Conservation (phyloP, 305 asterid genomes). For the Andrographis paniculata region DNA sequence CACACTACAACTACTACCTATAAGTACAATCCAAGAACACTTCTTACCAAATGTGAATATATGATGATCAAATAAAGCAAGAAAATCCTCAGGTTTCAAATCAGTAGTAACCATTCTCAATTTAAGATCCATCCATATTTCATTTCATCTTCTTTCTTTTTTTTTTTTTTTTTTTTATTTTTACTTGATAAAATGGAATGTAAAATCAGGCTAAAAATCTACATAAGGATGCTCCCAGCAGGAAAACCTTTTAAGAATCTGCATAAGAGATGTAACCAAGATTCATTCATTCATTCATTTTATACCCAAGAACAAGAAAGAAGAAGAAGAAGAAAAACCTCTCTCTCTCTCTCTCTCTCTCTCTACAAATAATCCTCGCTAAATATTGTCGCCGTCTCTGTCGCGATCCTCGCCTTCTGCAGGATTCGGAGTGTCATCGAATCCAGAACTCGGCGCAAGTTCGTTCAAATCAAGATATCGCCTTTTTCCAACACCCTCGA, state of each 20-base stretch:
- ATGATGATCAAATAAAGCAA: too few relatives aligned
- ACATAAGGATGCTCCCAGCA: constrained; percentile 28
- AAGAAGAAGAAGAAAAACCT: too few relatives aligned
- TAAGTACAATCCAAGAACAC: too few relatives aligned
- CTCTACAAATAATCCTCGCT: constrained; percentile 41
- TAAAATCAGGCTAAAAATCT: too few relatives aligned
- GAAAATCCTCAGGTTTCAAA: too few relatives aligned
- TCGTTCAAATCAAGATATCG: constrained; percentile 93
- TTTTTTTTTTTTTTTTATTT: constrained; percentile 34
- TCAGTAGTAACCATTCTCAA: too few relatives aligned
- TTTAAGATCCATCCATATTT: constrained; percentile 31
- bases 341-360: too few relatives aligned
- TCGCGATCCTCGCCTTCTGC: too few relatives aligned
- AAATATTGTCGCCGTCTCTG: constrained; percentile 44
- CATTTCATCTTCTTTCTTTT: constrained; percentile 13
- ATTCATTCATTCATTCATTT: too few relatives aligned
- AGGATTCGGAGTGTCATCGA: constrained; percentile 65
- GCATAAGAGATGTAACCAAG: constrained; percentile 24
- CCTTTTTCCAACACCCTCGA: constrained; percentile 38
- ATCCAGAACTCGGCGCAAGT: constrained; percentile 91
- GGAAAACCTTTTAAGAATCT: constrained; percentile 24
- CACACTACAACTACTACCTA: too few relatives aligned
- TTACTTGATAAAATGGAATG: constrained; percentile 49
- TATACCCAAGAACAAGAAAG: too few relatives aligned
- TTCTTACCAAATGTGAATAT: too few relatives aligned